phyloP scores from a whole-genome alignment of 164 flowering plant species.

The Annona squamosa region DNA sequence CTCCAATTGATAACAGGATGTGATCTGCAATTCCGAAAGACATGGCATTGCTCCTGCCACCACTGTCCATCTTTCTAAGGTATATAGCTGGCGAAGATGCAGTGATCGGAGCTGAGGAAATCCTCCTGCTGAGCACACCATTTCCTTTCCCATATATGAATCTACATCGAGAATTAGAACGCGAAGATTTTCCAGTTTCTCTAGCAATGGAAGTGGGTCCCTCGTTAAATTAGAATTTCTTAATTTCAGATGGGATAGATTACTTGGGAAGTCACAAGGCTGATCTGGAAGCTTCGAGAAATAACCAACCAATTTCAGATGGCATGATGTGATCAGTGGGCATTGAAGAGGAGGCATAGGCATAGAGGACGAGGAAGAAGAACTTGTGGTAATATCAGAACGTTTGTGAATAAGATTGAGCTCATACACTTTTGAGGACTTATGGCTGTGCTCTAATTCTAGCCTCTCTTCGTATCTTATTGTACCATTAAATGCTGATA shows the following conservation, averaged over 20 bases:
- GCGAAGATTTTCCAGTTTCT: not conserved
- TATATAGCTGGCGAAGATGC: not conserved
- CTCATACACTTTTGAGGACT: no score
- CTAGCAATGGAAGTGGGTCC: not conserved
- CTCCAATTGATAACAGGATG: not conserved
- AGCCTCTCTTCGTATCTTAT: no score
- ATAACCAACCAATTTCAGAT: not conserved
- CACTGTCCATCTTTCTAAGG: not conserved
- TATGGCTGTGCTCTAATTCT: no score
- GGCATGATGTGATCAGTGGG: not conserved
- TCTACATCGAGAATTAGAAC: not conserved
- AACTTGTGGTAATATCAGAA: no score
- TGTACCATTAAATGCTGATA: no score
- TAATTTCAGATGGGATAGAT: not conserved
- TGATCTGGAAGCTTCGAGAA: not conserved
- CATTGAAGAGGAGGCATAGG: not conserved
- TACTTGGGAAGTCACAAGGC: not conserved
- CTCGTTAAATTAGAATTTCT: not conserved
- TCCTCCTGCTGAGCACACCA: not conserved
- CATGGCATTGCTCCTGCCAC: not conserved
- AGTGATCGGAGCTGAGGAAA: not conserved
- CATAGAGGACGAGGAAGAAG: no score
- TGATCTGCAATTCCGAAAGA: not conserved
- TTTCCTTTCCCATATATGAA: not conserved
- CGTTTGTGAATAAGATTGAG: no score